These are phyloP conservation scores for Licmophora abbreviata DNA, from an alignment of 108 stramenopile species.

Conservation along the genomic window DNA sequence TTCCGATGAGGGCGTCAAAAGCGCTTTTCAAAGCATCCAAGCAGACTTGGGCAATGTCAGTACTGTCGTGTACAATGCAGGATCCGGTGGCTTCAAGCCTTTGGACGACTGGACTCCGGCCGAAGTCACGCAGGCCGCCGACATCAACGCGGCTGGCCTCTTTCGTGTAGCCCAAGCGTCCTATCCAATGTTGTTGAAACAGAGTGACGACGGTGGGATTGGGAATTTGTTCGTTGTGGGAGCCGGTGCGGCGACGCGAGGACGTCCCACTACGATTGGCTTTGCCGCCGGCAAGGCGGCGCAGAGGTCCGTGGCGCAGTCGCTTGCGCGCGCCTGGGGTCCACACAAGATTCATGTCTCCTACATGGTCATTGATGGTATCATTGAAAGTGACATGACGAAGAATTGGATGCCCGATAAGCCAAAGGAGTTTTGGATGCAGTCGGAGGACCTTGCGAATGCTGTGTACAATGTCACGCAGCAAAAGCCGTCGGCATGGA, in stretches of 20 bases:
- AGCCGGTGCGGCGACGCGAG: slow-evolving; percentile 22
- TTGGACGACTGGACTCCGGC: slow-evolving; percentile 11
- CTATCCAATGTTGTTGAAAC: slow-evolving; percentile 16
- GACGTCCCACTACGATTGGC: slow-evolving; percentile 17
- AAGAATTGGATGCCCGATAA: too few relatives aligned
- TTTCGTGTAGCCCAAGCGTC: slow-evolving; percentile 8
- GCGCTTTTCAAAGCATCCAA: slow-evolving; percentile 5
- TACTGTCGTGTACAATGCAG: slow-evolving; percentile 21
- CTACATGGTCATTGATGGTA: slow-evolving; percentile 27
- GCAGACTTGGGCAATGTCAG: slow-evolving; percentile 18
- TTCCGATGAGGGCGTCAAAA: slow-evolving; percentile 6
- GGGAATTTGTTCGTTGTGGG: slow-evolving; percentile 18
- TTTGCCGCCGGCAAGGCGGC: slow-evolving; percentile 26
- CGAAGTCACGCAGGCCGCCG: slow-evolving; percentile 3
- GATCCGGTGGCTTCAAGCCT: slow-evolving; percentile 18
- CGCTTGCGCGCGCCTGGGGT: slow-evolving; percentile 19
- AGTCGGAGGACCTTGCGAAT: too few relatives aligned
- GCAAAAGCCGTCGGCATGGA: too few relatives aligned
- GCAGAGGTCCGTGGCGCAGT: slow-evolving; percentile 12
- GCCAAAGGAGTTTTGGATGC: too few relatives aligned
- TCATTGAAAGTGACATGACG: too few relatives aligned
- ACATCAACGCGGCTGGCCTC: slow-evolving; percentile 18
- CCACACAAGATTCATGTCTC: slow-evolving; percentile 27
- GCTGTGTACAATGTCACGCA: too few relatives aligned
- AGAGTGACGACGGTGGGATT: neutral